Conservation (phyloP, 148 eudicot genomes). For the Fagopyrum esculentum region DNA sequence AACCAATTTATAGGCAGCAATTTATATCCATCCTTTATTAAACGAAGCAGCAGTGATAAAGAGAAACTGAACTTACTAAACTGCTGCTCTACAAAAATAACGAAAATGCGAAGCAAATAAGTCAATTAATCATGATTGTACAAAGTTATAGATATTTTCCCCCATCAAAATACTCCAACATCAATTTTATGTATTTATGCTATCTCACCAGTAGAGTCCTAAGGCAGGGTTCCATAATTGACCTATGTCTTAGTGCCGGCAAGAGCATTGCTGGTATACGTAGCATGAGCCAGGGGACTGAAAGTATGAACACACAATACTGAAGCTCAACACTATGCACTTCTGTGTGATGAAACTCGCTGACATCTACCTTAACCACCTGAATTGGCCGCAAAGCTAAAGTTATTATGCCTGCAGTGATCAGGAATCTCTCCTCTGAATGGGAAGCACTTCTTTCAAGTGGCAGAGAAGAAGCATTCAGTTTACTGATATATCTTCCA, state of each 20-base stretch:
- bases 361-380: conserved; percentile 21
- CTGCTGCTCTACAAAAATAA: not conserved
- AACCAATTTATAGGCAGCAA: not conserved
- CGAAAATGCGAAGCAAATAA: not conserved
- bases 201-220: conserved; percentile 71
- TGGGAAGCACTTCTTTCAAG: conserved; percentile 22
- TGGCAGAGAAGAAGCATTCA: conserved; percentile 40
- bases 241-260: conserved; percentile 72
- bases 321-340: conserved; percentile 57
- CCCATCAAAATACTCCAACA: too few species aligned
- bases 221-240: conserved; percentile 69
- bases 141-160: not conserved
- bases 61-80: not conserved
- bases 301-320: conserved; percentile 55
- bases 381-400: conserved; percentile 76
- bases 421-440: conserved; percentile 65
- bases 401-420: conserved; percentile 82
- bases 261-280: conserved; percentile 65
- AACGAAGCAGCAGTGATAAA: not conserved
- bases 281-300: conserved; percentile 82
- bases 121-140: conserved; percentile 3
- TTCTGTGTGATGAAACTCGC: conserved; percentile 24
- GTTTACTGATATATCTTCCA: conserved; percentile 55
- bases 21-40: not conserved
- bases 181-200: conserved; percentile 6